These are phyloP conservation scores for Oxyria digyna DNA, from an alignment of 148 eudicot genomes.

Conservation along the genomic window DNA sequence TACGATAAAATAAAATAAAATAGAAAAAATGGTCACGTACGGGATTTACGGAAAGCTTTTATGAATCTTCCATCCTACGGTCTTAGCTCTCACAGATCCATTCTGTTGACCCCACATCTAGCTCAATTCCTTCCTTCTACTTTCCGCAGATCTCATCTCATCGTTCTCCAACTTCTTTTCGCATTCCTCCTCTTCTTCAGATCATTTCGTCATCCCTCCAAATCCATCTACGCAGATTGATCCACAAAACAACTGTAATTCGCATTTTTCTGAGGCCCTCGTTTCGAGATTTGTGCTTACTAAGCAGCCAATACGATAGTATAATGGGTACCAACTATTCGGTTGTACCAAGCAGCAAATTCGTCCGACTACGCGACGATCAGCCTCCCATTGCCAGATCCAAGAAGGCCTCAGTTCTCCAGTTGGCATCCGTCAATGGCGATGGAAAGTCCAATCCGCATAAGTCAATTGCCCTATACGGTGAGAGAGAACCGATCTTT, in stretches of 20 bases:
- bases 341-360: slow-evolving; percentile 22
- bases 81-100: no score
- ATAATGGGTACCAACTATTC: slow-evolving; percentile 37
- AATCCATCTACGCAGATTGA: background rate
- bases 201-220: background rate
- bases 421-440: slow-evolving; percentile 16
- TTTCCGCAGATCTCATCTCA: background rate
- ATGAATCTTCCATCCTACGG: no score
- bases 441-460: slow-evolving; percentile 18
- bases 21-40: no score
- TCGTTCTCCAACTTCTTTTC: background rate
- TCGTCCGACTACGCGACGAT: slow-evolving; percentile 19
- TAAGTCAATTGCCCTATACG: slow-evolving; percentile 16
- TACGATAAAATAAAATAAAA: no score
- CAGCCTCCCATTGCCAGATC: slow-evolving; percentile 15
- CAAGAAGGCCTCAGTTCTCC: slow-evolving; percentile 11
- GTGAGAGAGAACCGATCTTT: slow-evolving; percentile 11
- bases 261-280: no score
- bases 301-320: background rate
- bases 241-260: background rate
- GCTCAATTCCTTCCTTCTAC: background rate
- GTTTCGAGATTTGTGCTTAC: no score
- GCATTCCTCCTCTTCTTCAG: background rate
- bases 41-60: no score
- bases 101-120: background rate